These are phyloP conservation scores for Cyclotella atomus DNA, from an alignment of 108 stramenopile species.

Conservation along the genomic window DNA sequence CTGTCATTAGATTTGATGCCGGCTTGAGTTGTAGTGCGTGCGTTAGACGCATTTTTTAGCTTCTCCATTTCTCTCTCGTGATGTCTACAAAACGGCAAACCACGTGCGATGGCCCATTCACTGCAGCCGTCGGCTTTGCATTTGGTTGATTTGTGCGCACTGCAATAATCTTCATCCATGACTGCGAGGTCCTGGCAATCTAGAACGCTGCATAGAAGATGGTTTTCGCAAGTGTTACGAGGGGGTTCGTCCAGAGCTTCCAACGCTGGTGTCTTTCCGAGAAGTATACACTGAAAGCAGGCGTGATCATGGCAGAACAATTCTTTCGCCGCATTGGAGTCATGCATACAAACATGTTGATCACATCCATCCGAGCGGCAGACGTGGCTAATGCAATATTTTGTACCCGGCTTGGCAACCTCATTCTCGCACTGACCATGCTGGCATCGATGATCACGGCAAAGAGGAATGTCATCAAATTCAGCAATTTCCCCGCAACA, in stretches of 20 bases:
- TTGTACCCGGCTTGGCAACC: not conserved
- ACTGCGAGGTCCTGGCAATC: slow-evolving; percentile 18
- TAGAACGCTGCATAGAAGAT: slow-evolving; percentile 21
- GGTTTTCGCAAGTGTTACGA: slow-evolving; percentile 29
- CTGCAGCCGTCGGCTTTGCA: slow-evolving; percentile 17
- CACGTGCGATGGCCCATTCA: slow-evolving; percentile 18
- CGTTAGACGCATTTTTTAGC: not conserved
- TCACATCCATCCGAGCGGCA: slow-evolving; percentile 15
- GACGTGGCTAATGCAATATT: slow-evolving; percentile 9
- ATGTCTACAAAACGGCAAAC: slow-evolving; percentile 13
- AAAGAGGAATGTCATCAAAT: slow-evolving; percentile 15
- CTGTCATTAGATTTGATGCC: no score
- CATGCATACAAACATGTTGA: not conserved
- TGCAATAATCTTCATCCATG: slow-evolving; percentile 21
- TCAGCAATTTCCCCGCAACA: slow-evolving; percentile 18
- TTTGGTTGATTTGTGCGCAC: slow-evolving; percentile 3
- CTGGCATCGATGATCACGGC: slow-evolving; percentile 23
- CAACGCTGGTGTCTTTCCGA: slow-evolving; percentile 13
- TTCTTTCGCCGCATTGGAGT: not conserved
- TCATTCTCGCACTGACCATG: not conserved
- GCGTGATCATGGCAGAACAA: slow-evolving; percentile 11
- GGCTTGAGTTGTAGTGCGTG: no score
- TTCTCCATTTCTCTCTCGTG: slow-evolving; percentile 4
- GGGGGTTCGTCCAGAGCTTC: slow-evolving; percentile 30
- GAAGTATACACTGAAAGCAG: slow-evolving; percentile 23